phyloP scores from a whole-genome alignment of 805 yeast genomes.

The Yarrowia phangngaensis region DNA sequence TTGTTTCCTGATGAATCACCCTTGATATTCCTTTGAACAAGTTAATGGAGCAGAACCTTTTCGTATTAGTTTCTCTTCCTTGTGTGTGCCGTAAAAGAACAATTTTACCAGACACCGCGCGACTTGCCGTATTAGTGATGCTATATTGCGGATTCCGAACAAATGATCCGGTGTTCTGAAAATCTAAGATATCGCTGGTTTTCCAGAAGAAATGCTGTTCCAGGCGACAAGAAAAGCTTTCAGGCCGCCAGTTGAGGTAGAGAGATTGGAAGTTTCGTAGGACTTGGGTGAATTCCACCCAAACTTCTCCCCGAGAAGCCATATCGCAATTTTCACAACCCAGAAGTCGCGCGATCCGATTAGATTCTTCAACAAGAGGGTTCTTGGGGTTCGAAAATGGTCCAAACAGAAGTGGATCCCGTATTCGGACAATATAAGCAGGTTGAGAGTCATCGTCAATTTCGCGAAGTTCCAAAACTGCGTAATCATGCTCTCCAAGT shows the following conservation, averaged over 20 bases:
- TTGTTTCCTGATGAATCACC: conserved; percentile 28
- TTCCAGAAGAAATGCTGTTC: conserved; percentile 36
- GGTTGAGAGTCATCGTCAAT: conserved; percentile 28
- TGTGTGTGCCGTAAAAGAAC: conserved; percentile 28
- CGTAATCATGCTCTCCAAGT: conserved; percentile 66
- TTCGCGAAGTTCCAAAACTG: conserved; percentile 46
- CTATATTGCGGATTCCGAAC: conserved; percentile 44
- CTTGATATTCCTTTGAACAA: conserved; percentile 26
- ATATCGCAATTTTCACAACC: conserved; percentile 22
- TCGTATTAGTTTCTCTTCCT: conserved; percentile 1
- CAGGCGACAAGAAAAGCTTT: conserved; percentile 33
- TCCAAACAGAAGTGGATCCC: conserved; percentile 21
- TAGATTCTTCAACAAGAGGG: conserved; percentile 7
- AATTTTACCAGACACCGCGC: conserved; percentile 2
- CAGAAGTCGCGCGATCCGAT: background rate
- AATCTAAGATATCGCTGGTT: conserved; percentile 33
- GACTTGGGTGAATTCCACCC: conserved; percentile 38
- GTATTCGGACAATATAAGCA: background rate
- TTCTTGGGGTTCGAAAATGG: conserved; percentile 24
- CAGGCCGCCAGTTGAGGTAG: conserved; percentile 66
- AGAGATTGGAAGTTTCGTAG: conserved; percentile 46
- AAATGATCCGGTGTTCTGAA: conserved; percentile 30
- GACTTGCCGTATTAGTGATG: conserved; percentile 30
- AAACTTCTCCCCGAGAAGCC: conserved; percentile 29
- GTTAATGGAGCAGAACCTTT: conserved; percentile 17